phyloP scores from a whole-genome alignment of 164 flowering plant species.

The Sextonia rubra region DNA sequence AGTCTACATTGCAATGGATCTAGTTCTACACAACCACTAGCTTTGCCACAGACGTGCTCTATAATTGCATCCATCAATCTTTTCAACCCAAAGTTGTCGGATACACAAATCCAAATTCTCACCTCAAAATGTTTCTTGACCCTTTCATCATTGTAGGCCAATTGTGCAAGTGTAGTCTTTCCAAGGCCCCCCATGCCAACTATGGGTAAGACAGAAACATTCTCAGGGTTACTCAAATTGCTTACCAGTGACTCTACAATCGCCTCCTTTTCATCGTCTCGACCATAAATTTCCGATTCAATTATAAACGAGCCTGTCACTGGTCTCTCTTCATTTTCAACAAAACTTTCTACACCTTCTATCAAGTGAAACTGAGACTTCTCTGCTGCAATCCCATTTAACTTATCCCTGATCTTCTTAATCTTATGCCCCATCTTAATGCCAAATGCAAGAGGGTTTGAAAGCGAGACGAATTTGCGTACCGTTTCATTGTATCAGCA shows the following conservation, averaged over 20 bases:
- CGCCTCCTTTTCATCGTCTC: constrained; percentile 6
- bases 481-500: neutral
- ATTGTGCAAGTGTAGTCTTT: constrained; percentile 11
- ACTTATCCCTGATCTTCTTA: neutral
- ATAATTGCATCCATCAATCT: constrained; percentile 1
- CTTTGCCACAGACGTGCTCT: neutral
- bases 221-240: neutral
- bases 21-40: neutral
- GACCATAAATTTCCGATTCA: constrained; percentile 2
- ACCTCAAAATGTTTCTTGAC: neutral
- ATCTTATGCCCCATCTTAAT: neutral
- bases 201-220: neutral
- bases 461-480: neutral
- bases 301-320: neutral
- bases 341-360: neutral
- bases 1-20: constrained; percentile 7
- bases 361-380: neutral
- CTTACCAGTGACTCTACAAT: neutral
- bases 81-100: constrained; percentile 3
- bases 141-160: constrained; percentile 7
- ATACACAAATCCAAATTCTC: constrained; percentile 8
- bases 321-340: neutral
- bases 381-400: constrained; percentile 5
- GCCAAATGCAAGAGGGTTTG: neutral
- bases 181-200: constrained; percentile 15